phyloP scores from a whole-genome alignment of 129 eudicot species.

The Flaveria brownii region DNA sequence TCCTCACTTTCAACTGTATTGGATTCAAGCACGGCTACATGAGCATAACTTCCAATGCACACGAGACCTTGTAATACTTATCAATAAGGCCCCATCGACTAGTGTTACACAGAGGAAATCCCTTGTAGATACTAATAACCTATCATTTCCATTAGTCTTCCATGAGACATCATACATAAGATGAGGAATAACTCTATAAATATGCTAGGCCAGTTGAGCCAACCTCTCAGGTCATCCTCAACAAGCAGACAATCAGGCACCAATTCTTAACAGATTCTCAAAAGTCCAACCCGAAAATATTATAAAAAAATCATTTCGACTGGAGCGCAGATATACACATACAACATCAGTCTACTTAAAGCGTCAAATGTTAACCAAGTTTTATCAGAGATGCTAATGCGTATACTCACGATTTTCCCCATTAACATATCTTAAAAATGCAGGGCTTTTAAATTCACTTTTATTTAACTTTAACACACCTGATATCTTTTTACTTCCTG shows the following conservation, averaged over 20 bases:
- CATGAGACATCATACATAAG: too few species aligned
- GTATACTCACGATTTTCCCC: constrained; percentile 27
- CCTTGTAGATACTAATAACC: too few species aligned
- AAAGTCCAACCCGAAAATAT: constrained; percentile 8
- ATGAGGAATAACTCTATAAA: too few species aligned
- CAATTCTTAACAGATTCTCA: background rate
- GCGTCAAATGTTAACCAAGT: background rate
- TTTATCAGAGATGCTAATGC: background rate
- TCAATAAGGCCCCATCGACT: too few species aligned
- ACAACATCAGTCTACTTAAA: constrained; percentile 12
- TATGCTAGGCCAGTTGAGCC: background rate
- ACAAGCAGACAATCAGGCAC: background rate
- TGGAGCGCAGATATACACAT: background rate
- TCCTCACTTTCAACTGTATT: too few species aligned
- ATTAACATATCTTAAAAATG: constrained; percentile 29
- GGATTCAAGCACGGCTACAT: too few species aligned
- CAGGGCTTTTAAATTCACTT: constrained; percentile 8
- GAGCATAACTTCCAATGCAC: too few species aligned
- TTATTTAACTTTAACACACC: background rate
- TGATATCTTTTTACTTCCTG: constrained; percentile 52
- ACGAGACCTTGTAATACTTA: too few species aligned
- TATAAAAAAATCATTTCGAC: background rate
- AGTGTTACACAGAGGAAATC: too few species aligned
- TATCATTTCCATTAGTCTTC: too few species aligned
- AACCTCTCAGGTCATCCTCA: background rate